Conservation (phyloP, 2,329 filamentous ascomycete species). For the Sporothrix euskadiensis region DNA sequence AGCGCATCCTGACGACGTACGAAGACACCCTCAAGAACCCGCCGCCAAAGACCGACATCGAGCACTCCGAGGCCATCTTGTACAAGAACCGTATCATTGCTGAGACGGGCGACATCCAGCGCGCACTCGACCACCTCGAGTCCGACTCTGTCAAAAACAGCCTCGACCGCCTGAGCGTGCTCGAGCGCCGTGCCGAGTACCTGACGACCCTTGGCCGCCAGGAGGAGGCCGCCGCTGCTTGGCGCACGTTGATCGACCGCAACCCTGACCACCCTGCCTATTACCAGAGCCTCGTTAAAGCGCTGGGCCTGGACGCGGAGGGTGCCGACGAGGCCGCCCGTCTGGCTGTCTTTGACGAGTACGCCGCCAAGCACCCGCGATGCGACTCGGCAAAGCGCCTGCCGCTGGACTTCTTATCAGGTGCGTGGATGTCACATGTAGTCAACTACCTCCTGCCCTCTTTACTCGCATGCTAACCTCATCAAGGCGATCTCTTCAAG, state of each 20-base stretch:
- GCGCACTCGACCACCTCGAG: constrained; percentile 84
- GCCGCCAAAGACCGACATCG: constrained; percentile 75
- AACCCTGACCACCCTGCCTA: constrained; percentile 87
- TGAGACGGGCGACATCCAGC: constrained; percentile 78
- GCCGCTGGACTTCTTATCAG: constrained; percentile 80
- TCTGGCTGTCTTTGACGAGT: constrained; percentile 75
- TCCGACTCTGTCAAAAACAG: constrained; percentile 72
- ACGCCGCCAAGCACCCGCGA: constrained; percentile 76
- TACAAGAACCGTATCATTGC: constrained; percentile 97
- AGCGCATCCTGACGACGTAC: constrained; percentile 87
- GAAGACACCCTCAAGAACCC: constrained; percentile 87
- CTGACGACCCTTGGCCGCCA: constrained; percentile 73
- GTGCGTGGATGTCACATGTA: constrained; percentile 49
- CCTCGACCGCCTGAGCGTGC: constrained; percentile 78
- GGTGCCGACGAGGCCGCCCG: constrained; percentile 59
- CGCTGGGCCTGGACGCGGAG: constrained; percentile 58
- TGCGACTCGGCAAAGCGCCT: constrained; percentile 83
- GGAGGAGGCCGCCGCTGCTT: constrained; percentile 79
- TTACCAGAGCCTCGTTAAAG: constrained; percentile 74
- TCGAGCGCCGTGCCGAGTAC: constrained; percentile 86
- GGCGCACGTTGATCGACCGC: constrained; percentile 75
- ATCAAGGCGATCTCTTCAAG: constrained; percentile 72
- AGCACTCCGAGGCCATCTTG: constrained; percentile 89
- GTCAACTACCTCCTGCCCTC: neutral
- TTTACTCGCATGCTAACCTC: neutral